Base-by-base conservation (phyloP, 805 yeast species). In the Henningerozyma blattae region DNA sequence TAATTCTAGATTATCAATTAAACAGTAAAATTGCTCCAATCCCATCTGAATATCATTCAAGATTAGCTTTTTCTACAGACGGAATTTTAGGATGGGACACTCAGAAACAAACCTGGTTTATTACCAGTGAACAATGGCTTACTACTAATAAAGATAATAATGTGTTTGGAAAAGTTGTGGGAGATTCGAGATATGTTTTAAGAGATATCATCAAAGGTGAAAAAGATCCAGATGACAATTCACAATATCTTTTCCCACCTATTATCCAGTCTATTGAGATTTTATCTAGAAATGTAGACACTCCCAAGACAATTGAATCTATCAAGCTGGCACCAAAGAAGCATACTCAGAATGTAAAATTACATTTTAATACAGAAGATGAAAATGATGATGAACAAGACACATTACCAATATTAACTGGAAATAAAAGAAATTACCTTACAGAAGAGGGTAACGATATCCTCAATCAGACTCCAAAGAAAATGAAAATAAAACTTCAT, bases 121-220 rank as follows among this genome's bases (percentile, higher is more conserved):
- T 74, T 45, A 63, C 74, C 15, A 71, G 81, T 1, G 60, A 54
- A 6, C 68, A 68, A 12, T 42, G 67, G 10, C 68, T 70, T 5
- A 65, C 64, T 27, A 56, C 66, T 34, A 61, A 64, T 40, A 54
- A 62, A 19, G 59, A 54, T 33, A 51, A 59, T 40, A 63, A 74
- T 12, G 44, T 74, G 16, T 62, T 78, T 42, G 89, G 87, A 3
- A 67, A 70, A 38, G 58, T 77, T 12, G 65, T 66, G 2, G 82
- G 73, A 3, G 70, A 70, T 22, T 59, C 77, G 0, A 62, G 73
- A 4, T 80, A 64, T 54, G 69, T 61, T 20, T 67, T 74, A 12
- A 50, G 68, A 24, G 59, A 61, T 31, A 73, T 78, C 4, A 50
- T 62, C 3, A 70, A 68, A 27, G 59, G 67, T 12, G 79, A 73